Conservation (phyloP, 805 yeast species). For the Candida tallmaniae region DNA sequence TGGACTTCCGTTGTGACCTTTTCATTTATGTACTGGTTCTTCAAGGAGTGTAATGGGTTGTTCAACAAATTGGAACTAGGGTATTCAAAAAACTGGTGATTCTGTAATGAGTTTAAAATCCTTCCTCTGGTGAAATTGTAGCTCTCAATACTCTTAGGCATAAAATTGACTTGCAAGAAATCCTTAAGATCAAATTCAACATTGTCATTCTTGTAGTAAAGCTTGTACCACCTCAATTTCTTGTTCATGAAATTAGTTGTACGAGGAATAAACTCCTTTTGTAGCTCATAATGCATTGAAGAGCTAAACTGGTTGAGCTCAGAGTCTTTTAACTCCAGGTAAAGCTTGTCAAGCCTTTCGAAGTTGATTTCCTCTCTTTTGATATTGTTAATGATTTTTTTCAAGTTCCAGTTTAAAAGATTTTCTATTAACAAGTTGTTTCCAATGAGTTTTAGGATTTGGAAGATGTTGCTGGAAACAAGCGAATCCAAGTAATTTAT, state of each 20-base stretch:
- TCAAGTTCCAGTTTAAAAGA: slow-evolving; percentile 18
- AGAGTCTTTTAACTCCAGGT: slow-evolving; percentile 17
- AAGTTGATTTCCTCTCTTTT: slow-evolving; percentile 12
- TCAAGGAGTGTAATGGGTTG: slow-evolving; percentile 29
- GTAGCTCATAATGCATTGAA: slow-evolving; percentile 33
- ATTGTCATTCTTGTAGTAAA: slow-evolving; percentile 39
- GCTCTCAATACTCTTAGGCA: slow-evolving; percentile 35
- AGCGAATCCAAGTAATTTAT: slow-evolving; percentile 24
- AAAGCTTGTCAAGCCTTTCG: slow-evolving; percentile 13
- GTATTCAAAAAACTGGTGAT: slow-evolving; percentile 20
- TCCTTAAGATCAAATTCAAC: slow-evolving; percentile 41
- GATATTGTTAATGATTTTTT: slow-evolving; percentile 14
- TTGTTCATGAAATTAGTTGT: slow-evolving; percentile 25
- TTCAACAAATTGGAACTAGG: slow-evolving; percentile 5
- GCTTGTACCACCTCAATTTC: slow-evolving; percentile 37
- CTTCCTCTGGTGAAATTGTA: slow-evolving; percentile 37
- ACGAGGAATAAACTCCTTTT: slow-evolving; percentile 27
- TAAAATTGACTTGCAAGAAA: slow-evolving; percentile 28
- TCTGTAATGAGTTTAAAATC: slow-evolving; percentile 25
- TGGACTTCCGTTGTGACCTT: slow-evolving; percentile 31
- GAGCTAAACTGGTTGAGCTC: slow-evolving; percentile 26
- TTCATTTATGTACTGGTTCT: slow-evolving; percentile 24
- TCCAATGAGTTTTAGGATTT: slow-evolving; percentile 25
- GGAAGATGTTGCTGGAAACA: slow-evolving; percentile 33
- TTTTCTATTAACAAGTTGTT: slow-evolving; percentile 23